Conservation (phyloP, 106 monocot species). For the Apostasia ramifera region DNA sequence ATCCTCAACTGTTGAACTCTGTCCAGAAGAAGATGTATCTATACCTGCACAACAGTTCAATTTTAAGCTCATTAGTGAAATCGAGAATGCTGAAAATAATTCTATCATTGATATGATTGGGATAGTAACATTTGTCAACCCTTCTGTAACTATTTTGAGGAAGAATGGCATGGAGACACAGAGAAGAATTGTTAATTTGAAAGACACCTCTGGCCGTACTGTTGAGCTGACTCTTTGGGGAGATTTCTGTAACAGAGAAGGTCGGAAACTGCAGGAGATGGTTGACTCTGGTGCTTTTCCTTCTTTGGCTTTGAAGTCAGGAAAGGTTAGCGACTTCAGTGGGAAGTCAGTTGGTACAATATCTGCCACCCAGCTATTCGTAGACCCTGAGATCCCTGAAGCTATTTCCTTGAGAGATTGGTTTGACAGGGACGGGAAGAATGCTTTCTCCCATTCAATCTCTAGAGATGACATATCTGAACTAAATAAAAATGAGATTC, state of each 20-base stretch:
- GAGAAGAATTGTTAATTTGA: constrained; percentile 69
- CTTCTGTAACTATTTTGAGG: constrained; percentile 67
- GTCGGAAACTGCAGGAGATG: constrained; percentile 52
- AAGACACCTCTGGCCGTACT: constrained; percentile 67
- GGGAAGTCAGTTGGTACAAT: constrained; percentile 93
- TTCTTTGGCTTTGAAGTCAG: constrained; percentile 81
- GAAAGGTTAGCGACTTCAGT: constrained; percentile 87
- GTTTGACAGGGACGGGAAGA: constrained; percentile 78
- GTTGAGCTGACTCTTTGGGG: constrained; percentile 98
- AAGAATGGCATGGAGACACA: constrained; percentile 98
- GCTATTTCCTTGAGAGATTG: constrained; percentile 53
- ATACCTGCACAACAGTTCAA: constrained; percentile 85
- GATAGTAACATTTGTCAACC: constrained; percentile 53
- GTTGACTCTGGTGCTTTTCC: constrained; percentile 55
- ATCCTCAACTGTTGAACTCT: constrained; percentile 59
- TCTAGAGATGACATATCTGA: constrained; percentile 52
- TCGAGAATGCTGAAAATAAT: constrained; percentile 74
- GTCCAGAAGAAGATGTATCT: constrained; percentile 64
- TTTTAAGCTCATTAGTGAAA: constrained; percentile 57
- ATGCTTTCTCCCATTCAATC: constrained; percentile 52
- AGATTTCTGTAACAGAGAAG: constrained; percentile 87
- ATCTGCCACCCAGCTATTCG: constrained; percentile 71
- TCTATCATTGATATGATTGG: constrained; percentile 86
- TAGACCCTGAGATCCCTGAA: constrained; percentile 76
- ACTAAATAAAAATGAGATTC: constrained; percentile 33